Base-by-base conservation (phyloP, 2,329 filamentous ascomycete species). In the Elsinoe necatrix region DNA sequence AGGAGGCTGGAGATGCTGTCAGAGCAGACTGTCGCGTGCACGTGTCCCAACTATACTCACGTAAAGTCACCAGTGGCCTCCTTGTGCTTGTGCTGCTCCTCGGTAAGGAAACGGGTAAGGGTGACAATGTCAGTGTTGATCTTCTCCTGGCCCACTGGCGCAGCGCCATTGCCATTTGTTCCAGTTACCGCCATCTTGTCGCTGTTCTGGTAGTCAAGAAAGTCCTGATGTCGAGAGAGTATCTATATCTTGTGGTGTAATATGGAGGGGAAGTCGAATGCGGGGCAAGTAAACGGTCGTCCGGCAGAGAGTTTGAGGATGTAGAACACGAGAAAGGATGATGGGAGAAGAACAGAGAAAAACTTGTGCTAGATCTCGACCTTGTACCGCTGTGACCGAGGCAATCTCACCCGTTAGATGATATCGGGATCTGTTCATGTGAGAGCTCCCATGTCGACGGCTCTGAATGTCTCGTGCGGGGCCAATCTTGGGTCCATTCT, bases 41-140 rank as follows among this genome's bases (percentile, higher is more conserved):
- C 48, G 48, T 52, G 48, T n/a, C 16, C 20, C 12, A 5, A 7
- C 20, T 14, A 21, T 16, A 75, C 86, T 60, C 80, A 95, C 89
- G 93, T 98, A 76, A 98, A 98, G 76, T 98, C 93, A 77, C 93
- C 93, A 12, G 91, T 96, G 55, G 93, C 93, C 72, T 97, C 90
- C 70, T 86, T 86, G 76, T 95, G 84, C 74, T 96, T 96, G 61
- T 80, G 75, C 73, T 98, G 93, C 77, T 96, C 91, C 77, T 98
- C 93, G 27, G 90, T 97, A 66, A 98, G 81, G 79, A 93, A 95
- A 61, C 93, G 83, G 41, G 93, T 96, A 65, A 98, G 83, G 56
- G 93, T 97, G 69, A 97, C 80, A 69, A 98, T 97, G 73, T 96
- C 83, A 61, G 89, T 95, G 79, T 97, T 96, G 77, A 98, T 84